A percentile compares a stretch with the other conserved stretches of the same genome.
Evolutionary conservation across 2,329 filamentous ascomycete genomes (phyloP).

Genomic region (Leptographium wingfieldii): DNA sequence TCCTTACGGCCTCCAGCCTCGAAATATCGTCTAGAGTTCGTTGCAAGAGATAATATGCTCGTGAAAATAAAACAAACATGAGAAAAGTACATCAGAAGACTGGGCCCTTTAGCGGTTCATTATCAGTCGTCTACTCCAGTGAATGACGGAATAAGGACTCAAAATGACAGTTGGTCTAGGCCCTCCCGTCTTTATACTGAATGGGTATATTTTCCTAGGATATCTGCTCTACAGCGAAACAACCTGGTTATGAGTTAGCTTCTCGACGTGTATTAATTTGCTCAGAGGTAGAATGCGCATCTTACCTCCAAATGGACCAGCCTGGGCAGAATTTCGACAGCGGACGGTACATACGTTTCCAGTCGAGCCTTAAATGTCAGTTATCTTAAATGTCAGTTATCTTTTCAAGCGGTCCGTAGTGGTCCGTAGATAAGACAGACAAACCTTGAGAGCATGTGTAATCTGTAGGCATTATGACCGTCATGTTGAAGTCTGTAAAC

Average conservation of each 20-base stretch:
- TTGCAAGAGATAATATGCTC: too few species aligned
- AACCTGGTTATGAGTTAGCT: neutral
- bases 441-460: neutral
- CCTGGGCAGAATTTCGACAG: neutral
- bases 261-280: neutral
- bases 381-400: neutral
- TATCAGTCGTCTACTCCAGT: neutral
- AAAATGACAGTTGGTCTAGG: too few species aligned
- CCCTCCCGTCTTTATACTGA: neutral
- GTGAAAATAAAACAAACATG: too few species aligned
- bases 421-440: too few species aligned
- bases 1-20: too few species aligned
- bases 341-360: conserved; percentile 2
- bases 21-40: too few species aligned
- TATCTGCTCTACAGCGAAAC: neutral
- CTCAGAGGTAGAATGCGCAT: neutral
- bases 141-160: too few species aligned
- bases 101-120: neutral
- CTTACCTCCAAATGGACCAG: conserved; percentile 3
- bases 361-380: neutral
- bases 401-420: too few species aligned
- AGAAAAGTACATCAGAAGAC: too few species aligned
- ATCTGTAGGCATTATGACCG: conserved; percentile 1
- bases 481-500: conserved; percentile 6
- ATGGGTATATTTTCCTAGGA: neutral